phyloP scores from a whole-genome alignment of 1,139 yeast species.

The Lodderomyces oxycetoniae region DNA sequence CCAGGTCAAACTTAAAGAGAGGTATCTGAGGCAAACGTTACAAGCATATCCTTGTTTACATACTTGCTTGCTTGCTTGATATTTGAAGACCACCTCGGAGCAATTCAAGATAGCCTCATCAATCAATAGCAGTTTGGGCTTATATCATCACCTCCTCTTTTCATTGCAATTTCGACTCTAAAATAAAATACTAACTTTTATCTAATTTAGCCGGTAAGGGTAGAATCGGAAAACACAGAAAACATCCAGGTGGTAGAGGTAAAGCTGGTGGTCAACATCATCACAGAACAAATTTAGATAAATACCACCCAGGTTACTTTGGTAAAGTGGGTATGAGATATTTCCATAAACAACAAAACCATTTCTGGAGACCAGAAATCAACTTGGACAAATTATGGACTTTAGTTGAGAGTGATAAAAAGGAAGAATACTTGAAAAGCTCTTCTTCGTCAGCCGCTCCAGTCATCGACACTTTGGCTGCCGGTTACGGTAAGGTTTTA shows the following conservation, averaged over 20 bases:
- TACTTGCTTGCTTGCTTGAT: no score
- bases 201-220: constrained; percentile 91
- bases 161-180: background rate
- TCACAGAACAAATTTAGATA: constrained; percentile 99
- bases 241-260: constrained; percentile 99
- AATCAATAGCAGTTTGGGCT: no score
- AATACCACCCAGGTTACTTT: constrained; percentile 99
- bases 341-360: constrained; percentile 96
- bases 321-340: constrained; percentile 99
- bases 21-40: no score
- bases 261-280: constrained; percentile 99
- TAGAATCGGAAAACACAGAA: constrained; percentile 99
- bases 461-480: constrained; percentile 98
- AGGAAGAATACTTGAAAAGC: constrained; percentile 88
- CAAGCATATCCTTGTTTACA: no score
- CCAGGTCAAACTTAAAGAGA: no score
- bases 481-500: constrained; percentile 99
- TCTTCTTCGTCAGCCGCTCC: constrained; percentile 92
- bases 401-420: constrained; percentile 88
- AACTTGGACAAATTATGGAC: constrained; percentile 99
- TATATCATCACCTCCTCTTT: background rate
- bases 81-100: no score
- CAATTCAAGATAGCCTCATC: no score
- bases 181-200: constrained; percentile 29
- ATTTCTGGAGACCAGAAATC: constrained; percentile 97